A percentile compares a stretch with the other conserved stretches of the same genome.
Evolutionary conservation across 2,329 filamentous ascomycete genomes (phyloP).

Genomic region (Aureobasidium sp.): DNA sequence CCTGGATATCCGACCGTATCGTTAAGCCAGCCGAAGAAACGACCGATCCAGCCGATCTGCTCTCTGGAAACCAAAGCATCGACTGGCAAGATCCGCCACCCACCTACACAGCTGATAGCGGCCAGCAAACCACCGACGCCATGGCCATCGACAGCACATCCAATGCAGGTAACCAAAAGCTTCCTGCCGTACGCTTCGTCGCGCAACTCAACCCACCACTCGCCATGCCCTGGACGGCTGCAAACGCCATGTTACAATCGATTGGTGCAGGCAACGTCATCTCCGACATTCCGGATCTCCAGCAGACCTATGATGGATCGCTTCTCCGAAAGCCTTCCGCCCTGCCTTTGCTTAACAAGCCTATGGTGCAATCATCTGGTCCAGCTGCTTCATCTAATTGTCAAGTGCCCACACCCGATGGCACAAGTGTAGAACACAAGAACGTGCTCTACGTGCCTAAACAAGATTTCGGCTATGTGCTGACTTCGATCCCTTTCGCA

Average conservation of each 20-base stretch:
- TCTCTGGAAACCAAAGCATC: conserved; percentile 32
- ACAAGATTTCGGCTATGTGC: conserved; percentile 60
- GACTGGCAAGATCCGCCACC: conserved; percentile 70
- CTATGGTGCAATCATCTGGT: conserved; percentile 12
- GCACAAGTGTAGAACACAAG: conserved; percentile 31
- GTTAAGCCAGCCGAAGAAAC: conserved; percentile 42
- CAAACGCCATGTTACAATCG: conserved; percentile 54
- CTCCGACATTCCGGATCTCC: neutral
- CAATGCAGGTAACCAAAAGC: conserved; percentile 37
- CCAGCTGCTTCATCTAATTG: conserved; percentile 16
- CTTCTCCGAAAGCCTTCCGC: conserved; percentile 7
- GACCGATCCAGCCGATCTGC: conserved; percentile 31
- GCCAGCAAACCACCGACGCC: conserved; percentile 38
- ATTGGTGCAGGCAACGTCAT: conserved; percentile 28
- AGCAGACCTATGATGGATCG: conserved; percentile 7
- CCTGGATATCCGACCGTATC: conserved; percentile 66
- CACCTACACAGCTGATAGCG: conserved; percentile 43
- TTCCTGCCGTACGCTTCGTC: conserved; percentile 67
- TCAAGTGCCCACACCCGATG: conserved; percentile 17
- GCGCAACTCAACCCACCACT: conserved; percentile 69
- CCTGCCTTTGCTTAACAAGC: conserved; percentile 8
- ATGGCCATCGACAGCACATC: conserved; percentile 49
- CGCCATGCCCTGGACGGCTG: conserved; percentile 58
- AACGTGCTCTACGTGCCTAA: conserved; percentile 66
- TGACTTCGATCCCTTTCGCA: conserved; percentile 65